Evolutionary conservation across 2,329 filamentous ascomycete species (phyloP), one percentile per base, ranked within the genome.

Genomic region (Neocucurbitaria cava): DNA sequence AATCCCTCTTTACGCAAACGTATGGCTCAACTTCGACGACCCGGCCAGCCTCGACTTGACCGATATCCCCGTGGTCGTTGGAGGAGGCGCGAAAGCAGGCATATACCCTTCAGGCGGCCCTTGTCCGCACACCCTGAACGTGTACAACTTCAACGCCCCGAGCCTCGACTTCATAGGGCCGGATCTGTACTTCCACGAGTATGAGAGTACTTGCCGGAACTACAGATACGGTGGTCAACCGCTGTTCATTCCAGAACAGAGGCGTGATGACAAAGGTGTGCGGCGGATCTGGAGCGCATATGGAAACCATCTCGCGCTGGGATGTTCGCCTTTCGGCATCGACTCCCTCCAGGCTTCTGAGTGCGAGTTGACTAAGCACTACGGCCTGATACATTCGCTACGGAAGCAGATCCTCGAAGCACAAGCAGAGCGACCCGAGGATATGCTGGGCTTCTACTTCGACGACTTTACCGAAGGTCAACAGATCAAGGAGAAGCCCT

Each of bases 181-280:
- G 0, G 81, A 83, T 28, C 31, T 83, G 3, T 83, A 83, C 56
- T 75, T 83, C 17, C 78, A 82, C 56, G 76, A 82, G 33, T 83
- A 83, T 56, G 74, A 77, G 39, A 64, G 56, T 0, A 73, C 78
- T 0, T 83, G 81, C 51, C 62, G 59, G 10, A 74, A 78, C 23
- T 83, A 82, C 54, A 65, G 75, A 3, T 78, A 81, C 45, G 67
- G 74, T 3, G 65, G 69, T 10, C 78, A 82, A 56, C 74, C 80
- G 0, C 71, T 84, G 0, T 83, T 83, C 57, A 82, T 84, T 33
- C 82, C 82, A 0, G 82, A 84, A 67, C 82, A 83, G 59, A 72
- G 81, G 5, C 74, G 82, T 11, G 81, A 83, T 48, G 79, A 80
- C 70, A 61, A 65, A 5, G 68, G 68, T 3, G 62, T 61, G 3